Evolutionary conservation across 1,139 yeast species (phyloP).

Genomic region (Suhomyces bokatorum): DNA sequence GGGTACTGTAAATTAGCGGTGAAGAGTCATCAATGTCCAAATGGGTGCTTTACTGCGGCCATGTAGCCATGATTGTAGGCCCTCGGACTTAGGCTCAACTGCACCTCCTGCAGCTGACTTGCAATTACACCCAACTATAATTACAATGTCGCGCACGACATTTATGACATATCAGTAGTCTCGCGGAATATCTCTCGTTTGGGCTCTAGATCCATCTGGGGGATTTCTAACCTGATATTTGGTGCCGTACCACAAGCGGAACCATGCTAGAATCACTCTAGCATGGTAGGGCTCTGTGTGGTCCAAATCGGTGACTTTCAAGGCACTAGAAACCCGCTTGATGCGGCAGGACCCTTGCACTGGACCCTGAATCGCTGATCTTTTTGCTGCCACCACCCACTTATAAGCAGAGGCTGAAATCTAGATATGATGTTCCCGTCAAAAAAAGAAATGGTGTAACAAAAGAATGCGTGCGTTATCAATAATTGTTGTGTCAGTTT

Average conservation of each 20-base stretch:
- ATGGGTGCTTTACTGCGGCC: too few species aligned
- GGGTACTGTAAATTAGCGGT: background rate
- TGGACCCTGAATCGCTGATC: background rate
- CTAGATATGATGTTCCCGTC: background rate
- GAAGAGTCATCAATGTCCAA: too few species aligned
- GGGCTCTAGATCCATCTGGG: background rate
- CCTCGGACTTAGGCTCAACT: background rate
- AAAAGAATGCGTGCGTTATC: constrained; percentile 2
- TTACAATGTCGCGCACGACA: background rate
- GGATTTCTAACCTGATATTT: background rate
- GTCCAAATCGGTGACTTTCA: background rate
- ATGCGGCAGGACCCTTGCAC: background rate
- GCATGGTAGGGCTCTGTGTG: background rate
- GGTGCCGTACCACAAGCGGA: constrained; percentile 3
- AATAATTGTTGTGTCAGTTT: background rate
- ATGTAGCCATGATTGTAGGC: background rate
- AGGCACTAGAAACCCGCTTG: background rate
- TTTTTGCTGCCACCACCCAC: background rate
- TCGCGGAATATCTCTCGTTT: background rate
- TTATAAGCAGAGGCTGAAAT: background rate
- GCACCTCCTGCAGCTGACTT: background rate
- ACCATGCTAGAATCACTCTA: background rate
- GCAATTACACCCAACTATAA: background rate
- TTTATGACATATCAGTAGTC: constrained; percentile 1
- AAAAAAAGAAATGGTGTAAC: background rate